These are phyloP conservation scores for Lagenaria siceraria DNA, from an alignment of 306 rosid genomes.

Conservation along the genomic window DNA sequence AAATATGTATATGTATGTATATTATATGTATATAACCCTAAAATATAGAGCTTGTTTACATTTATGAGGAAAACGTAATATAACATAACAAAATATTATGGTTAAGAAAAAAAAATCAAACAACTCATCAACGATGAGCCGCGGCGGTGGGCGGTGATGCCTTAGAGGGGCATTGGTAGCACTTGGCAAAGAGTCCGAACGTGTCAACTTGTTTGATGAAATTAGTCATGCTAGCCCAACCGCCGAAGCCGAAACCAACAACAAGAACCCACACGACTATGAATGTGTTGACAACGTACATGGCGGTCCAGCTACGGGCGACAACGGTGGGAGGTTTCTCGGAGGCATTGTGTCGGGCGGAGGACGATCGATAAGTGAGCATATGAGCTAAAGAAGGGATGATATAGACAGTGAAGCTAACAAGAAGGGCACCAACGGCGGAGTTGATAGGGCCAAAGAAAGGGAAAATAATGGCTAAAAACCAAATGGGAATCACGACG, in stretches of 20 bases:
- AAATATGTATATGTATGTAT: background rate
- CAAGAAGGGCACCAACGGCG: slow-evolving; percentile 61
- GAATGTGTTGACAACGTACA: slow-evolving; percentile 38
- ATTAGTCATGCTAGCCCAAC: slow-evolving; percentile 57
- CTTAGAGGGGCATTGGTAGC: slow-evolving; percentile 37
- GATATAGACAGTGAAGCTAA: slow-evolving; percentile 58
- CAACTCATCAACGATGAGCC: slow-evolving; percentile 10
- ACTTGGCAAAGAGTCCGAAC: slow-evolving; percentile 51
- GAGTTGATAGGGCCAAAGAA: slow-evolving; percentile 70
- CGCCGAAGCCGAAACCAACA: slow-evolving; percentile 59
- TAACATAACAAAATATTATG: background rate
- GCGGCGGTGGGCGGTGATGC: background rate
- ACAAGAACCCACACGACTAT: slow-evolving; percentile 41
- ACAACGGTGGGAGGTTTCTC: slow-evolving; percentile 38
- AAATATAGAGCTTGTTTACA: background rate
- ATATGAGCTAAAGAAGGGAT: slow-evolving; percentile 60
- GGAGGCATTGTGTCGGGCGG: slow-evolving; percentile 54
- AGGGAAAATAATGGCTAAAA: slow-evolving; percentile 57
- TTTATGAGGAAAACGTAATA: background rate
- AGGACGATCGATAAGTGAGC: slow-evolving; percentile 45
- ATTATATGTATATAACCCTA: background rate
- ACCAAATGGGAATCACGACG: slow-evolving; percentile 69
- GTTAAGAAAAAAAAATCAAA: background rate
- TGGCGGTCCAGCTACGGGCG: slow-evolving; percentile 29
- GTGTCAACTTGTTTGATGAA: slow-evolving; percentile 48